Evolutionary conservation across 2,329 filamentous ascomycete species (phyloP).

Genomic region (Venturia nashicola): DNA sequence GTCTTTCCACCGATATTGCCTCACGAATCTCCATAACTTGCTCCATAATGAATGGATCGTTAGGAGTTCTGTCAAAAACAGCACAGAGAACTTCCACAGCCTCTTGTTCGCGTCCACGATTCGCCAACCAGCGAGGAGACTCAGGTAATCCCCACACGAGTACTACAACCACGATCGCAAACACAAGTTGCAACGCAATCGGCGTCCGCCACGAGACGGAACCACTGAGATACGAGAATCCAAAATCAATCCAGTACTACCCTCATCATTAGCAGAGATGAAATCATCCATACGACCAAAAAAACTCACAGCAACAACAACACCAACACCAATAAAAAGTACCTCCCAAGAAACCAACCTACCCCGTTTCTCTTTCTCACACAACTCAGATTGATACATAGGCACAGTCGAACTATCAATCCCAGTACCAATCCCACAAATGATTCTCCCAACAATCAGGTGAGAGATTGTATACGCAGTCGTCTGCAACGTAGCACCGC

Average conservation of each 20-base stretch:
- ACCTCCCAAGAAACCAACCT: constrained; percentile 31
- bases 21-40: constrained; percentile 3
- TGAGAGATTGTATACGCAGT: constrained; percentile 24
- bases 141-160: constrained; percentile 20
- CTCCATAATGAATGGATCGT: constrained; percentile 18
- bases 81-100: constrained; percentile 20
- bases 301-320: constrained; percentile 18
- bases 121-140: constrained; percentile 19
- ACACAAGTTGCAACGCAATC: constrained; percentile 22
- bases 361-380: constrained; percentile 30
- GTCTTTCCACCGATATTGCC: constrained; percentile 24
- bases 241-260: constrained; percentile 20
- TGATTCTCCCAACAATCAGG: constrained; percentile 33
- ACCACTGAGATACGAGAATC: constrained; percentile 19
- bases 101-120: constrained; percentile 18
- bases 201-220: constrained; percentile 22
- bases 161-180: constrained; percentile 18
- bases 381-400: constrained; percentile 34
- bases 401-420: constrained; percentile 25
- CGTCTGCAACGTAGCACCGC: constrained; percentile 3
- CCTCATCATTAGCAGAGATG: background rate
- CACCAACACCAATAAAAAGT: constrained; percentile 26
- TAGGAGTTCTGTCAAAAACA: constrained; percentile 29
- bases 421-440: constrained; percentile 32
- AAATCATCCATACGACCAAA: background rate